phyloP scores from a whole-genome alignment of 139 green algal genomes.

The Chlamydomonas sp. region DNA sequence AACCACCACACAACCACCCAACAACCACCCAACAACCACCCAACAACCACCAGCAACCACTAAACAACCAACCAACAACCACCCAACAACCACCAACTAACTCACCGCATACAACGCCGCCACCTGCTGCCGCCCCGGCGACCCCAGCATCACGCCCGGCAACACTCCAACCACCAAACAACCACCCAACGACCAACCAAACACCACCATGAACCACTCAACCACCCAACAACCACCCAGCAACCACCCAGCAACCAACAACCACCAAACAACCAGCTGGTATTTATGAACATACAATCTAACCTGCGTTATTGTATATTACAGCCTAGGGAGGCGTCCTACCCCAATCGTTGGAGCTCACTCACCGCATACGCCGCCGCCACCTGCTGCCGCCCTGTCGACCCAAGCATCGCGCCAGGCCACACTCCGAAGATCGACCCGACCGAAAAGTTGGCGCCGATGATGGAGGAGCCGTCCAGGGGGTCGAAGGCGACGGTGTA shows the following conservation, averaged over 20 bases:
- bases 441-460: slow-evolving; percentile 71
- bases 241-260: background rate
- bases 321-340: too few relatives aligned
- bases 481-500: slow-evolving; percentile 72
- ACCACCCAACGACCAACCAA: background rate
- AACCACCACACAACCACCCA: too few relatives aligned
- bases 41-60: too few relatives aligned
- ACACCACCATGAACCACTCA: background rate
- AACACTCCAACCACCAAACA: background rate
- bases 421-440: slow-evolving; percentile 82
- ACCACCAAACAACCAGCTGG: background rate
- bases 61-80: too few relatives aligned
- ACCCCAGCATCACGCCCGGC: too few relatives aligned
- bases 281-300: background rate
- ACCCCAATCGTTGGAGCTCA: slow-evolving; percentile 7
- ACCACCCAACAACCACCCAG: background rate
- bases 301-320: background rate
- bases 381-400: slow-evolving; percentile 46
- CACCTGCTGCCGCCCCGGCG: background rate
- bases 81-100: too few relatives aligned
- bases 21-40: too few relatives aligned
- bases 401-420: slow-evolving; percentile 52
- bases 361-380: slow-evolving; percentile 65
- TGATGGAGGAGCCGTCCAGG: slow-evolving; percentile 68
- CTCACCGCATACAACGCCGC: background rate